These are phyloP conservation scores for Trichoderma orchidacearum DNA, from an alignment of 495 filamentous ascomycete species.

Conservation along the genomic window DNA sequence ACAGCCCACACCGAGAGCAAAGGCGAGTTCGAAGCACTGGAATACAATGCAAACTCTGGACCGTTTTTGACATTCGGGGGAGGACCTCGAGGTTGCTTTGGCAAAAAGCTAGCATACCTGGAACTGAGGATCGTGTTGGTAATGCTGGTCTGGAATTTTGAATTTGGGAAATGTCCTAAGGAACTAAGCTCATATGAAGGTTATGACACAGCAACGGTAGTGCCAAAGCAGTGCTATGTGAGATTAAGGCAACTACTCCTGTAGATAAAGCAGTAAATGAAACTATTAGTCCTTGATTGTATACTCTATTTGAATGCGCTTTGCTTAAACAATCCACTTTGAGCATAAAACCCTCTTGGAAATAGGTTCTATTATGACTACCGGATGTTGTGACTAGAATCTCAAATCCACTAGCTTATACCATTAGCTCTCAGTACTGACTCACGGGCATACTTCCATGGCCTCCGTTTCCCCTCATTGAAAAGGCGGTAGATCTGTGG, in stretches of 20 bases:
- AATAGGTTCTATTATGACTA: too few species aligned
- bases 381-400: too few species aligned
- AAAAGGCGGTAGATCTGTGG: background rate
- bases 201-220: background rate
- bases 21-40: conserved; percentile 1
- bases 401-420: background rate
- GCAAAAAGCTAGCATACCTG: conserved; percentile 8
- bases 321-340: too few species aligned
- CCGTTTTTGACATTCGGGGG: conserved; percentile 18
- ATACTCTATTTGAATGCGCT: too few species aligned
- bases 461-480: background rate
- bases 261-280: too few species aligned
- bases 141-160: conserved; percentile 4
- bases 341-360: too few species aligned
- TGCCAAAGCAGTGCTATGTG: conserved; percentile 1
- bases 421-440: background rate
- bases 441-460: background rate
- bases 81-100: conserved; percentile 21
- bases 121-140: conserved; percentile 4
- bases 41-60: conserved; percentile 15
- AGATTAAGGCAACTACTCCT: background rate
- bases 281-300: too few species aligned
- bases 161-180: conserved; percentile 8
- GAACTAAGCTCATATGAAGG: conserved; percentile 6
- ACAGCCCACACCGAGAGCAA: conserved; percentile 2